These are phyloP conservation scores for Globisporangium iwayamae DNA, from an alignment of 352 stramenopile species.

Conservation along the genomic window DNA sequence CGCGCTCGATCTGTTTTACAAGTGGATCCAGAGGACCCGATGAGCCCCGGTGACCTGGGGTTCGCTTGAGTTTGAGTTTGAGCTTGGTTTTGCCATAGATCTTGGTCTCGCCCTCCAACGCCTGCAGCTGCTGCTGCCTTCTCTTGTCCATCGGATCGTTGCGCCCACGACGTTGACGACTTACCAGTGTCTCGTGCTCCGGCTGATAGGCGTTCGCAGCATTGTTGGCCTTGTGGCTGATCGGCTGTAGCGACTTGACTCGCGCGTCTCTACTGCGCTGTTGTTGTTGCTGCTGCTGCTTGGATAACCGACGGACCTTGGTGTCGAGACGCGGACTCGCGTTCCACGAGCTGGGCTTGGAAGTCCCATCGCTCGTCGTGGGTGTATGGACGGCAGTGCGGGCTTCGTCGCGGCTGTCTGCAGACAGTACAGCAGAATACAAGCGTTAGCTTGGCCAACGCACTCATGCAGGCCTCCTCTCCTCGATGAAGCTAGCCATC, in stretches of 20 bases:
- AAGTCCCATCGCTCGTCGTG: neutral
- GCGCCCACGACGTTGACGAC: neutral
- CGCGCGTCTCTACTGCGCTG: neutral
- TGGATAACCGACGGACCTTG: neutral
- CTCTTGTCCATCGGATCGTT: neutral
- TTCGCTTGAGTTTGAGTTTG: neutral
- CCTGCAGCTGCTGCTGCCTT: conserved; percentile 1
- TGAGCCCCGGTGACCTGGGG: neutral
- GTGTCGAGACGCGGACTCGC: neutral
- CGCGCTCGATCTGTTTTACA: neutral
- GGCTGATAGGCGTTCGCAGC: neutral
- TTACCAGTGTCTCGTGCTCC: neutral
- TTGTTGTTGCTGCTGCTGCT: conserved; percentile 3
- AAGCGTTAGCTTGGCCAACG: no score
- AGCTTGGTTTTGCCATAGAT: neutral
- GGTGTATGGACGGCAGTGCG: neutral
- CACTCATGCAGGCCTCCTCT: no score
- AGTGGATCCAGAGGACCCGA: neutral
- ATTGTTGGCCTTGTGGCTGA: neutral
- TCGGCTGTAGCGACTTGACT: neutral
- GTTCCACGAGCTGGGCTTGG: neutral
- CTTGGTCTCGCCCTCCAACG: conserved; percentile 3
- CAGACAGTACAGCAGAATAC: neutral
- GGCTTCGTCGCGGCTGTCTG: conserved; percentile 4
- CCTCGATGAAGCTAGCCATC: no score